A percentile compares a stretch with the other conserved stretches of the same genome.
Evolutionary conservation across 1,284 basidiomycete species (phyloP).

Genomic region (Tilletia walkeri): DNA sequence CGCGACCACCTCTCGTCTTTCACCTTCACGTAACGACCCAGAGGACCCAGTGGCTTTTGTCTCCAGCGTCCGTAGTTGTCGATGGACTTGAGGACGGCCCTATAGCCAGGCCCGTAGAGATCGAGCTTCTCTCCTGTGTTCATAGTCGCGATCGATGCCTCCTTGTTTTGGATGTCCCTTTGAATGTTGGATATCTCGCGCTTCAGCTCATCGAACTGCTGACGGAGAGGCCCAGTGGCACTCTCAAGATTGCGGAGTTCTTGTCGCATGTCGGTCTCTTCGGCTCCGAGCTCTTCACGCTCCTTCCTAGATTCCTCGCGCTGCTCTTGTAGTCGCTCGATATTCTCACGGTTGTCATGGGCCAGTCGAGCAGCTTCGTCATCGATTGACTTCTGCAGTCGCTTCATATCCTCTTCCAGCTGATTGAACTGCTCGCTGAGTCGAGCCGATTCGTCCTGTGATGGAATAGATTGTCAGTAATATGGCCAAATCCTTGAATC

Average conservation of each 20-base stretch:
- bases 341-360: constrained; percentile 60
- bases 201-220: constrained; percentile 23
- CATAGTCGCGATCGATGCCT: not conserved
- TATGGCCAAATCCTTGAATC: not conserved
- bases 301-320: constrained; percentile 11
- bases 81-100: constrained; percentile 55
- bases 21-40: constrained; percentile 84
- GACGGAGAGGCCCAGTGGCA: constrained; percentile 24
- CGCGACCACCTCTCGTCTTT: constrained; percentile 70
- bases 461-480: not conserved
- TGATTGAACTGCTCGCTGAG: constrained; percentile 21
- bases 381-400: constrained; percentile 20
- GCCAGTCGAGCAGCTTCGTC: constrained; percentile 12
- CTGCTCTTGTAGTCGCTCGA: not conserved
- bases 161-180: not conserved
- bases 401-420: not conserved
- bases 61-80: constrained; percentile 60
- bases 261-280: constrained; percentile 23
- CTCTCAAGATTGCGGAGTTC: constrained; percentile 30
- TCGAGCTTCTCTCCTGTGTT: constrained; percentile 20
- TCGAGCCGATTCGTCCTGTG: not conserved
- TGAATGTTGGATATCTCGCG: constrained; percentile 8
- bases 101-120: constrained; percentile 45
- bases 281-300: constrained; percentile 13
- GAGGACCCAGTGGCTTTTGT: constrained; percentile 59